Evolutionary conservation across 2,329 filamentous ascomycete species (phyloP).

Genomic region (Claviceps humidiphila): DNA sequence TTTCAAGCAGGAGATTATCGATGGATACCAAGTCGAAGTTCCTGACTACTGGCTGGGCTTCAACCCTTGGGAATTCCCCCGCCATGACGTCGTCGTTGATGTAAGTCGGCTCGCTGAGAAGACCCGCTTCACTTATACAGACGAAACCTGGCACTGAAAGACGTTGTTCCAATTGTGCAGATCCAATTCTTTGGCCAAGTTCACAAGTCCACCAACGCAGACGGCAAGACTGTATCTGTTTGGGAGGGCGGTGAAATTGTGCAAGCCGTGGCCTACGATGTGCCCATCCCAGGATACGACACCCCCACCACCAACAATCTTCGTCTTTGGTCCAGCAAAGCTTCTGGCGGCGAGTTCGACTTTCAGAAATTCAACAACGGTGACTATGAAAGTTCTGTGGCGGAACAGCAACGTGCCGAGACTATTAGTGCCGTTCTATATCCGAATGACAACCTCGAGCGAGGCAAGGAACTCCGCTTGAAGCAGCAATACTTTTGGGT

Average conservation of each 20-base stretch:
- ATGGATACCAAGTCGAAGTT: slow-evolving; percentile 95
- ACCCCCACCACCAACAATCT: slow-evolving; percentile 93
- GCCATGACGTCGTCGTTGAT: slow-evolving; percentile 90
- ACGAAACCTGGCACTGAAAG: background rate
- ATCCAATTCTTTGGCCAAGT: slow-evolving; percentile 93
- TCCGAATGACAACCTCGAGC: slow-evolving; percentile 92
- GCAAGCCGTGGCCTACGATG: slow-evolving; percentile 84
- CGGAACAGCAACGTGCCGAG: slow-evolving; percentile 97
- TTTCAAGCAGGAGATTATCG: slow-evolving; percentile 98
- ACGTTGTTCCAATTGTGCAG: slow-evolving; percentile 14
- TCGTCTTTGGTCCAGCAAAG: slow-evolving; percentile 94
- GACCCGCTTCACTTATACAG: background rate
- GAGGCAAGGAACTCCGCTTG: slow-evolving; percentile 89
- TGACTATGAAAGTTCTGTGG: slow-evolving; percentile 94
- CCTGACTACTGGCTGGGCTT: slow-evolving; percentile 99
- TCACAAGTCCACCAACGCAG: slow-evolving; percentile 57
- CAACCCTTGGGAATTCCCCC: slow-evolving; percentile 97
- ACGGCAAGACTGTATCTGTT: slow-evolving; percentile 58
- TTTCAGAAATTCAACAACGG: slow-evolving; percentile 99
- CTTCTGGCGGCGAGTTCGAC: slow-evolving; percentile 92
- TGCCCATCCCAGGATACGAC: slow-evolving; percentile 78
- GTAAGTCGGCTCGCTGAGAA: slow-evolving; percentile 25
- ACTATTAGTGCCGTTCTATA: slow-evolving; percentile 96
- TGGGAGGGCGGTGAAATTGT: slow-evolving; percentile 96
- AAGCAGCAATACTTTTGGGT: slow-evolving; percentile 99